Base-by-base conservation (phyloP, 164 flowering plant species). In the Stephania japonica region DNA sequence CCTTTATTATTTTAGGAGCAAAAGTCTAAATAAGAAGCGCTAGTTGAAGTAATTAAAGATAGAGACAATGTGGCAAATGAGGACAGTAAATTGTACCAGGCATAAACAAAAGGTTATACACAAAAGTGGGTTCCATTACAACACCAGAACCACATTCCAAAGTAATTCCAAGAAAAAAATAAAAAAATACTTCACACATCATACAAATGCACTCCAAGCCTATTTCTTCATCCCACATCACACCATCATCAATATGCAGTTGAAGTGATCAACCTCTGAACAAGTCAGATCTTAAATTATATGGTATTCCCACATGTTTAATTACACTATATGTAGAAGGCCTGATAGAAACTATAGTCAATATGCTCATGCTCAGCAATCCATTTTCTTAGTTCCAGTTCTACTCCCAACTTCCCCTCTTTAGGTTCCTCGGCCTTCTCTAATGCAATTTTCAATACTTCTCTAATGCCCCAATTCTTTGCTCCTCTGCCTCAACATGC, bases 381-480 rank as follows among this genome's bases (percentile, higher is more conserved):
- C 99, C 99, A 91, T 70, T 84, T 89, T 73, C 99, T 88, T 79
- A 95, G 65, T 77, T 95, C 93, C 70, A 93, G 97, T 73, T 95
- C 99, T 5, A 88, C 86, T 4, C 92, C 90, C 80, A 93, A 69
- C 75, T 95, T 91, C 44, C 98, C 98, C 83, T 86, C 87, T 80
- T 86, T 83, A 21, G 98, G 97, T 78, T 81, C 83, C 80, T 87
- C 93, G 27, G 97, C 91, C 80, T 86, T 93, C 71, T 88, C 86
- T 82, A 75, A 26, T 42, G 97, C 97, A 69, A 70, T 47, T 69
- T 67, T 76, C 68, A 91, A 75, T 8, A 86, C 87, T 72, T 85
- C 89, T 79, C 85, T 89, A 71, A 81, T 83, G 92, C 94, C 70
- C 91, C 91, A 47, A 90, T 87, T 72, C 90, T 85, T 23, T 87